Base-by-base conservation (phyloP, 2,329 filamentous ascomycete genomes). In the Aspergillus sp. region DNA sequence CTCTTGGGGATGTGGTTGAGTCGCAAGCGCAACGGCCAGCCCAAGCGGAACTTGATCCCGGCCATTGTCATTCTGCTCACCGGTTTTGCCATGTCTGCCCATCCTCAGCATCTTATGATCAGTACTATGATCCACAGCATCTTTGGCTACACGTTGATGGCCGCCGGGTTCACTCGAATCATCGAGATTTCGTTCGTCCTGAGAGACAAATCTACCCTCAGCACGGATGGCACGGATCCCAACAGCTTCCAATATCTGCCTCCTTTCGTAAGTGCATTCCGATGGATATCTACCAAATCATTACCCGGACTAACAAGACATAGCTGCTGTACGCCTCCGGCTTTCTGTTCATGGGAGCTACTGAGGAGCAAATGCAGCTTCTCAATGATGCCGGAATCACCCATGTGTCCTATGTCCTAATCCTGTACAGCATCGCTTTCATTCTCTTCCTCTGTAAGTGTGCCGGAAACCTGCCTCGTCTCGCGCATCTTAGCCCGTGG, bases 341-440 rank as follows among this genome's bases (percentile, higher is more conserved):
- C 1, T 96, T 98, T 78, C 83, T 99, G 46, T 99, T 99, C 80
- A 96, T 98, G 92, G 90, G 92, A 32, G 94, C 95, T 16, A 98
- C 92, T 0, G 95, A 98, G 74, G 93, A 99, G 78, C 95, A 98
- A 77, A 96, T 98, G 91, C 71, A 82, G 22, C 81, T 97, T 1
- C 81, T 98, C 5, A 83, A 86, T 46, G 81, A 85, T 45, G 89
- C 90, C 0, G 84, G 87, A 60, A 87, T 98, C 69, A 92, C 92
- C 26, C 92, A 96, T 71, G 91, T 98, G 47, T 89, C 93, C 5
- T 99, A 98, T 75, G 87, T 98, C 46, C 83, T 99, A 26, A 93
- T 98, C 55, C 80, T 97, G 10, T 98, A 90, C 82, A 96, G 91
- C 69, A 82, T 97, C 54, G 89, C 94, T 24, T 97, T 96, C 75